Base-by-base conservation (phyloP, 2,329 filamentous ascomycete species). In the Calonectria pseudoreteaudii region DNA sequence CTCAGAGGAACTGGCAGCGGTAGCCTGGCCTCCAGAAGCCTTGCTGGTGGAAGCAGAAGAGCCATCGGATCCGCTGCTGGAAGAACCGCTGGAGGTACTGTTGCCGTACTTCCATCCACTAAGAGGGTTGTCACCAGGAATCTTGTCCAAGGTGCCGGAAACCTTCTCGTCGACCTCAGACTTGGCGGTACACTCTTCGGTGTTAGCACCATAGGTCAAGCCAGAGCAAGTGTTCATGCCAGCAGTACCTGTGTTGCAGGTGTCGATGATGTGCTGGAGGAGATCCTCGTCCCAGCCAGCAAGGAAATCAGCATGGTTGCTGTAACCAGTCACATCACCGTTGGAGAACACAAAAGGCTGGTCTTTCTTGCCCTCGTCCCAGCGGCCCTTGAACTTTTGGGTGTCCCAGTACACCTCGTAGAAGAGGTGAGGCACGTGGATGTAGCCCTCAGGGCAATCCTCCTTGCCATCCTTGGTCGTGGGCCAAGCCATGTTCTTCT, bases 261-360 rank as follows among this genome's bases (percentile, higher is more conserved):
- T 90, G 81, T 93, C 88, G 77, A 94, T 91, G 76, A 94, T 93
- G 74, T 89, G 86, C 83, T 93, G 91, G 65, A 94, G 91, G 58
- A 89, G 87, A 34, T 86, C 83, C 74, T 90, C 87, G 77, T 95
- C 91, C 94, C 94, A 95, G 20, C 90, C 93, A 75, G 93, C 91
- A 76, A 94, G 84, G 85, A 95, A 95, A 83, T 95, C 93, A 62
- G 88, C 93, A 84, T 95, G 93, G 74, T 89, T 89, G 78, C 91
- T 91, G 85, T 90, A 94, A 70, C 93, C 94, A 14, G 93, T 94
- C 26, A 88, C 86, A 71, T 95, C 93, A 56, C 93, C 93, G 80
- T 92, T 92, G 76, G 93, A 86, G 53, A 94, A 90, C 68, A 94
- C 91, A 79, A 94, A 94, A 14, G 92, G 92, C 84, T 91, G 90